Evolutionary conservation across 2,329 filamentous ascomycete genomes (phyloP).

Genomic region (Myrmaecium sp.): DNA sequence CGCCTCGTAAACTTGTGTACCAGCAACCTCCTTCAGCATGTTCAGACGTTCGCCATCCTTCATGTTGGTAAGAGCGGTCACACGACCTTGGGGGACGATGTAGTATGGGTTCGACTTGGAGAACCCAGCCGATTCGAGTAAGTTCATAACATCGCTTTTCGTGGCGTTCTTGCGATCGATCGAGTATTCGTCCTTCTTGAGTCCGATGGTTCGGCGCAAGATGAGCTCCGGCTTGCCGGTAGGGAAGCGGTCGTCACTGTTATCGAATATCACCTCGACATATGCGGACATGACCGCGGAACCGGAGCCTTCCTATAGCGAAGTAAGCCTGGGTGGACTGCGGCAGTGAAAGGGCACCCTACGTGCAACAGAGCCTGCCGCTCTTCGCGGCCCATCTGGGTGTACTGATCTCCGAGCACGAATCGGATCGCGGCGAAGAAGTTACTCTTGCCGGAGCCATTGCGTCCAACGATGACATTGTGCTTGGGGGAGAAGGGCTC

Average conservation of each 20-base stretch:
- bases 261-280: slow-evolving; percentile 98
- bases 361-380: slow-evolving; percentile 83
- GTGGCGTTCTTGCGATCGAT: slow-evolving; percentile 93
- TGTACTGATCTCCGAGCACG: slow-evolving; percentile 94
- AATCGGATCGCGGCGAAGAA: slow-evolving; percentile 99
- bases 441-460: slow-evolving; percentile 98
- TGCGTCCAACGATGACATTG: slow-evolving; percentile 97
- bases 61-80: slow-evolving; percentile 96
- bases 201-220: slow-evolving; percentile 80
- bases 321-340: slow-evolving; percentile 10
- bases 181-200: slow-evolving; percentile 98
- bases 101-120: slow-evolving; percentile 97
- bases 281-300: slow-evolving; percentile 99
- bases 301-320: slow-evolving; percentile 66
- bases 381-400: slow-evolving; percentile 88
- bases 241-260: slow-evolving; percentile 86
- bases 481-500: slow-evolving; percentile 95
- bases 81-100: slow-evolving; percentile 92
- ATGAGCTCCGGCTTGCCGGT: slow-evolving; percentile 84
- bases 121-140: slow-evolving; percentile 90
- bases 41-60: slow-evolving; percentile 84
- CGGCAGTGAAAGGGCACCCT: slow-evolving; percentile 9
- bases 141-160: slow-evolving; percentile 83
- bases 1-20: slow-evolving; percentile 91
- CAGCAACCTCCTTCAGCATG: slow-evolving; percentile 91